Evolutionary conservation across 805 yeast species (phyloP), one percentile per base, ranked within the genome.

Genomic region (Cyberlindnera sargentensis): DNA sequence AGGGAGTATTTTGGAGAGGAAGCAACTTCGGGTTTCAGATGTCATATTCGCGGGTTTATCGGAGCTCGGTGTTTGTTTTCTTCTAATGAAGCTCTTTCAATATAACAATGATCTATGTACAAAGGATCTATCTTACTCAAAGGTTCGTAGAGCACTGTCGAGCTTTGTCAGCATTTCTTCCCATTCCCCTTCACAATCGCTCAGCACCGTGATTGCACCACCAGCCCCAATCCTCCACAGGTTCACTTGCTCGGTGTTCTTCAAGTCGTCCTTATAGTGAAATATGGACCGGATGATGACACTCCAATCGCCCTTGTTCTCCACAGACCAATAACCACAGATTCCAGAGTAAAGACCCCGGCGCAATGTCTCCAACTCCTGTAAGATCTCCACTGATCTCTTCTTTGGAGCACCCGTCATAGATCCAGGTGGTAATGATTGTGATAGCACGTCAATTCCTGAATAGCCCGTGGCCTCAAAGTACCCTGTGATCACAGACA

Each of bases 371-470:
- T 70, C 65, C 9, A 65, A 46, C 8, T 62, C 52, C 47, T 82
- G 84, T 28, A 93, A 68, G 4, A 95, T 61, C 61, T 91, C 93
- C 5, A 93, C 95, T 0, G 96, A 87, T 46, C 96, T 73, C 53
- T 82, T 84, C 66, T 93, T 93, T 3, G 99, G 99, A 0, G 99
- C 99, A 3, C 99, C 99, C 0, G 99, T 93, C 99, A 93, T 93
- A 1, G 98, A 91, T 0, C 99, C 99, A 0, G 99, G 96, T 3
- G 99, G 99, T 31, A 95, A 67, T 0, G 96, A 79, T 46, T 78
- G 78, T 23, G 78, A 74, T 9, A 93, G 70, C 3, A 91, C 67
- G 59, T 93, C 98, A 25, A 90, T 66, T 0, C 98, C 99, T 9
- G 72, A 66, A 51, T 73, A 80, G 28, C 52, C 41, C 3, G 54